Evolutionary conservation across 495 filamentous ascomycete species (phyloP).

Genomic region (Penicillium subrubescens): DNA sequence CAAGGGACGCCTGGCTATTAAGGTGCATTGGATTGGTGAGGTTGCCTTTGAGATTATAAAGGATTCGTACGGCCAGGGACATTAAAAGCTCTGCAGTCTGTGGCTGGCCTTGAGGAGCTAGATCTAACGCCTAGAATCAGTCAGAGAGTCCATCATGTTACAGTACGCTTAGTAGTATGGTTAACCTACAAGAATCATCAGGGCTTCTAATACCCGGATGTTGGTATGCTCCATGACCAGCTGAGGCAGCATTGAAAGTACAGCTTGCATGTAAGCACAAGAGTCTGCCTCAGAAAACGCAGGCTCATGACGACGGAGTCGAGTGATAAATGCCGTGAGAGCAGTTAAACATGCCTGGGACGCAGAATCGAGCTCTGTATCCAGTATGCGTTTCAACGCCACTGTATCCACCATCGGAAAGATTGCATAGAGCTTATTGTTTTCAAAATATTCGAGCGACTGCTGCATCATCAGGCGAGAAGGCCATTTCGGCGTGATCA

Average conservation of each 20-base stretch:
- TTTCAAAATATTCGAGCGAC: neutral
- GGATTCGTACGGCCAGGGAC: neutral
- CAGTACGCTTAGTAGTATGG: neutral
- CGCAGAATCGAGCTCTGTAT: neutral
- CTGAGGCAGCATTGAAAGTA: constrained; percentile 2
- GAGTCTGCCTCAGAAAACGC: neutral
- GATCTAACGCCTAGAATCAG: neutral
- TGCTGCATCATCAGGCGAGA: constrained; percentile 5
- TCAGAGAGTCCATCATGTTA: neutral
- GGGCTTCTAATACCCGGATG: neutral
- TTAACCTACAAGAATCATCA: neutral
- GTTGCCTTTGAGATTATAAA: constrained; percentile 1
- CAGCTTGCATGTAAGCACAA: constrained; percentile 1
- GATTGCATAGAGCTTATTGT: constrained; percentile 1
- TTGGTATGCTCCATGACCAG: constrained; percentile 3
- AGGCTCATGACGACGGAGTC: neutral
- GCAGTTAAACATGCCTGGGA: neutral
- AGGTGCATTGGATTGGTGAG: neutral
- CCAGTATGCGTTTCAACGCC: neutral
- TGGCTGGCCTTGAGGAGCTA: neutral
- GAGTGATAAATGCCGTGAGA: constrained; percentile 5
- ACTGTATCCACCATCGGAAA: constrained; percentile 3
- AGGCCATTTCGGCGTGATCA: neutral
- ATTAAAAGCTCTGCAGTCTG: constrained; percentile 2
- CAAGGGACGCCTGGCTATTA: neutral